phyloP scores from a whole-genome alignment of 306 rosid species.

The Pyrus bretschneideri region DNA sequence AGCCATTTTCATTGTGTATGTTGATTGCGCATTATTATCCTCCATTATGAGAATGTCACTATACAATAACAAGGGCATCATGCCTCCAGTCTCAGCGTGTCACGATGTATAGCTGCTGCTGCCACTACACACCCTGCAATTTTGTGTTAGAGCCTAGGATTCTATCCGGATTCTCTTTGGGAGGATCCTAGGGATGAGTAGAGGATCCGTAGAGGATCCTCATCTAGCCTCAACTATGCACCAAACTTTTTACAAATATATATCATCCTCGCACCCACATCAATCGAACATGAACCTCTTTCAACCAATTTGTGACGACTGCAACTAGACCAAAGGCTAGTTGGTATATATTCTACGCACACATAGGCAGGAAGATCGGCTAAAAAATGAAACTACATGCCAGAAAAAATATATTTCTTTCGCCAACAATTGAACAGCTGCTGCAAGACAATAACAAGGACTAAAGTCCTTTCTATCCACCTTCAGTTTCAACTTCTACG shows the following conservation, averaged over 20 bases:
- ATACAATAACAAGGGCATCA: not conserved
- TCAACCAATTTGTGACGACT: too few species aligned
- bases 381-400: not conserved
- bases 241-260: too few species aligned
- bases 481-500: not conserved
- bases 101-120: not conserved
- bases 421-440: not conserved
- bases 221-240: too few species aligned
- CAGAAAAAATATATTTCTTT: not conserved
- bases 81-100: not conserved
- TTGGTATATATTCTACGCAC: too few species aligned
- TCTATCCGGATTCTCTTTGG: too few species aligned
- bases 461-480: not conserved
- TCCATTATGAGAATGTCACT: not conserved
- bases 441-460: not conserved
- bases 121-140: not conserved
- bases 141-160: too few species aligned
- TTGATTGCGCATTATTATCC: constrained; percentile 9
- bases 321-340: too few species aligned
- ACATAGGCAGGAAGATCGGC: not conserved
- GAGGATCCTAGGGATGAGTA: too few species aligned
- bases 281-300: too few species aligned
- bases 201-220: too few species aligned
- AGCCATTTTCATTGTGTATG: not conserved
- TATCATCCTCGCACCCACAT: too few species aligned